A percentile compares a stretch with the other conserved stretches of the same genome.
Evolutionary conservation across 129 eudicot species (phyloP).

Genomic region (Helianthus tuberosus): DNA sequence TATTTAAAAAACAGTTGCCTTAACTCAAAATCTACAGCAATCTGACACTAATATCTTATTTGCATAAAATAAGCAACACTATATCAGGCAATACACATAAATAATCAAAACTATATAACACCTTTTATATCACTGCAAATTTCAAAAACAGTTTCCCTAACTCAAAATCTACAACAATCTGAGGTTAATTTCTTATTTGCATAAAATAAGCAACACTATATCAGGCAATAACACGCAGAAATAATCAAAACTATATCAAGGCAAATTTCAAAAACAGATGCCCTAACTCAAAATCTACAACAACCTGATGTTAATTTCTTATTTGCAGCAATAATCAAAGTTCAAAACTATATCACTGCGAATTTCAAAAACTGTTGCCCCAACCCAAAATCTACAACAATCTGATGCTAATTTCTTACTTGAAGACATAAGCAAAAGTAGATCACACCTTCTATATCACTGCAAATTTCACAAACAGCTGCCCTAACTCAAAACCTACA

Average conservation of each 20-base stretch:
- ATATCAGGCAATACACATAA: background rate
- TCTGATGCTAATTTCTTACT: no score
- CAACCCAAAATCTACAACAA: no score
- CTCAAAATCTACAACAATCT: background rate
- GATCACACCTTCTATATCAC: slow-evolving; percentile 66
- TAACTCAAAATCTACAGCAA: no score
- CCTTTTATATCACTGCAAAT: slow-evolving; percentile 81
- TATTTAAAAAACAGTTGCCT: no score
- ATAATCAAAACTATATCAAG: no score
- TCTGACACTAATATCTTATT: no score
- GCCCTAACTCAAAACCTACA: background rate
- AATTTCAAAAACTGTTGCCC: no score
- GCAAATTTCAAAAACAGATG: background rate
- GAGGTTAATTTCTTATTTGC: slow-evolving; percentile 10
- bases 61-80: slow-evolving; percentile 8
- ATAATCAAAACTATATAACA: no score
- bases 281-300: background rate
- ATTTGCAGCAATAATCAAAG: background rate
- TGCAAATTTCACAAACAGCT: slow-evolving; percentile 31
- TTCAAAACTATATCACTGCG: no score
- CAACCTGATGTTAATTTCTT: slow-evolving; percentile 3
- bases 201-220: slow-evolving; percentile 17
- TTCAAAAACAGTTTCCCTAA: background rate
- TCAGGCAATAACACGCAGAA: background rate
- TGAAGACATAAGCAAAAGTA: no score